phyloP scores from a whole-genome alignment of 306 rosid genomes.

The Sphenostylis stenocarpa region DNA sequence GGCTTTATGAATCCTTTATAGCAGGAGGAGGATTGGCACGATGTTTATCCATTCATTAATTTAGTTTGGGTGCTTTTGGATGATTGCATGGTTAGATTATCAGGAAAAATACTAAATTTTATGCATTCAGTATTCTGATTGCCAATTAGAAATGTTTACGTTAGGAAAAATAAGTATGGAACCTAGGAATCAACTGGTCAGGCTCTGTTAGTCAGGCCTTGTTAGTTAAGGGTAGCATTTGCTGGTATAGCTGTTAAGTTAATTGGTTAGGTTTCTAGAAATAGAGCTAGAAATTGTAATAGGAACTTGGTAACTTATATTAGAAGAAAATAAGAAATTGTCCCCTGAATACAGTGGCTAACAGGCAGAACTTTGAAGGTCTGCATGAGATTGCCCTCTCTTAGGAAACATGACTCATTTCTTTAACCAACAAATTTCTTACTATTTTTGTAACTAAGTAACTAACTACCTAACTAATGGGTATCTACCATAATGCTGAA shows the following conservation, averaged over 20 bases:
- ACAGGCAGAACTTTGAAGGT: neutral
- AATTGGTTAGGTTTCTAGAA: neutral
- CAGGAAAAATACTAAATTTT: neutral
- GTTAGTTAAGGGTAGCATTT: neutral
- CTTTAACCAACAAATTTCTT: neutral
- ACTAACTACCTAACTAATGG: neutral
- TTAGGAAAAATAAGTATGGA: neutral
- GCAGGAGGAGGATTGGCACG: neutral
- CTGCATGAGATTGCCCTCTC: neutral
- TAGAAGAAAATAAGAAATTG: neutral
- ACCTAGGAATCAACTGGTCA: neutral
- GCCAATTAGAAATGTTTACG: neutral
- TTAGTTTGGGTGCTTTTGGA: neutral
- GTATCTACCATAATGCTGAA: neutral
- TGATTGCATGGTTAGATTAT: neutral
- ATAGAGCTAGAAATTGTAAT: neutral
- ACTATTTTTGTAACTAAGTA: neutral
- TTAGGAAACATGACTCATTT: neutral
- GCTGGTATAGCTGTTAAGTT: neutral
- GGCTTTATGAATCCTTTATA: neutral
- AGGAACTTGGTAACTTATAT: neutral
- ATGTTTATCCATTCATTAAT: neutral
- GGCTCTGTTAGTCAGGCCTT: neutral
- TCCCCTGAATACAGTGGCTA: neutral
- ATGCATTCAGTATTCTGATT: neutral